phyloP scores from a whole-genome alignment of 805 yeast species.

The Metschnikowia arizonensis region DNA sequence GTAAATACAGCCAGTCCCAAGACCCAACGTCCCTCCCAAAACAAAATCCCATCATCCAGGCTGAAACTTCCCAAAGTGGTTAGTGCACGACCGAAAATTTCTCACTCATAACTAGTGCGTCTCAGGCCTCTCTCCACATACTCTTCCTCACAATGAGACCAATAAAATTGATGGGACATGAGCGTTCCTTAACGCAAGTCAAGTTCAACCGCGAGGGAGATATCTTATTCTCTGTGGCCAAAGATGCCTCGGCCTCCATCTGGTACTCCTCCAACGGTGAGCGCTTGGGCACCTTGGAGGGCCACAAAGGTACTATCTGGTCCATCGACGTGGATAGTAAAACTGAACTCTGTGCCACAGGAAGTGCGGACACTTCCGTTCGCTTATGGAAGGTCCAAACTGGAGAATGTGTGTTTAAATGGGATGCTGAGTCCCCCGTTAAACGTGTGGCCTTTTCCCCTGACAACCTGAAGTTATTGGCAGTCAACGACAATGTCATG shows the following conservation, averaged over 20 bases:
- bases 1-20: too few species aligned
- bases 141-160: slow-evolving; percentile 36
- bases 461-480: slow-evolving; percentile 61
- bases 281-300: slow-evolving; percentile 83
- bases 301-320: slow-evolving; percentile 92
- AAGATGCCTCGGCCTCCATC: slow-evolving; percentile 83
- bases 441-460: slow-evolving; percentile 86
- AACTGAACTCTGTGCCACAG: slow-evolving; percentile 73
- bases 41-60: too few species aligned
- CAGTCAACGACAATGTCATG: slow-evolving; percentile 89
- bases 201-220: slow-evolving; percentile 96
- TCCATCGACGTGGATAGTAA: slow-evolving; percentile 79
- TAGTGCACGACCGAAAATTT: slow-evolving; percentile 9
- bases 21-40: too few species aligned
- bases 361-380: slow-evolving; percentile 83
- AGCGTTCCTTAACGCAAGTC: slow-evolving; percentile 95
- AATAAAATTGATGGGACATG: slow-evolving; percentile 82
- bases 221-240: slow-evolving; percentile 83
- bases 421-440: slow-evolving; percentile 79
- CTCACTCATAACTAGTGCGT: background rate
- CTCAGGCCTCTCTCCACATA: background rate
- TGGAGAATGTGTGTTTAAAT: slow-evolving; percentile 71
- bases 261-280: slow-evolving; percentile 97
- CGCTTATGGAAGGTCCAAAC: slow-evolving; percentile 80
- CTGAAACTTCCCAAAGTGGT: too few species aligned